phyloP scores from a whole-genome alignment of 2,329 filamentous ascomycete species.

The Colletotrichum sp. region DNA sequence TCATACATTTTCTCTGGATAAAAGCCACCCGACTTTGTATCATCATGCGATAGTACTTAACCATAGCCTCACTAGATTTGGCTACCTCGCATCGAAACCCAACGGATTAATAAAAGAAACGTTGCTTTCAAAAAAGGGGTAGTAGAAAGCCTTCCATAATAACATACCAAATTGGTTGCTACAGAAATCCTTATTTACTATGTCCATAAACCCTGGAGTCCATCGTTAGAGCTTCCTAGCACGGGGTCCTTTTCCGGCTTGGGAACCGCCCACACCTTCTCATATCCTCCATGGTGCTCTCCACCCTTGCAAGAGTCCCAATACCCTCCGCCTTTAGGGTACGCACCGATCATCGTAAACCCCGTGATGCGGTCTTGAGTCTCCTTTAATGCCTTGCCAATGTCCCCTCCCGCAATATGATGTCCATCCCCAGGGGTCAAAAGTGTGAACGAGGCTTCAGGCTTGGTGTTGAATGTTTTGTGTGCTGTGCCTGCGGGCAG shows the following conservation, averaged over 20 bases:
- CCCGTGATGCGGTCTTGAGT: background rate
- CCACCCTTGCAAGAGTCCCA: background rate
- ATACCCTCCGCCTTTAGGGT: background rate
- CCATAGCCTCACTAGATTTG: background rate
- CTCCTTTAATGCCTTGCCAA: background rate
- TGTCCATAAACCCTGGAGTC: background rate
- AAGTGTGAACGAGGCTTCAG: background rate
- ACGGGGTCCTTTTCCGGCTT: background rate
- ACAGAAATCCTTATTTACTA: background rate
- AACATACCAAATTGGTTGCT: too few relatives aligned
- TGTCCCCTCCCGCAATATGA: background rate
- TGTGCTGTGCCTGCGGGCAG: background rate
- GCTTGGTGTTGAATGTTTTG: background rate
- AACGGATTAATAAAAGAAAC: background rate
- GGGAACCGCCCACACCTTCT: background rate
- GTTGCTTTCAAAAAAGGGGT: background rate
- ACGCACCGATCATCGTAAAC: background rate
- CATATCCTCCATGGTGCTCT: background rate
- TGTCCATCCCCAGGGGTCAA: background rate
- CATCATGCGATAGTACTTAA: background rate
- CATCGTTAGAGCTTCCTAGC: background rate
- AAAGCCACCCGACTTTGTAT: rapidly evolving
- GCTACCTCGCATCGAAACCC: rapidly evolving
- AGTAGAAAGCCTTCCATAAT: background rate
- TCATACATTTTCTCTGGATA: rapidly evolving